Evolutionary conservation across 805 yeast genomes (phyloP), one percentile per base, ranked within the genome.

Genomic region (Candida ascalaphidarum): DNA sequence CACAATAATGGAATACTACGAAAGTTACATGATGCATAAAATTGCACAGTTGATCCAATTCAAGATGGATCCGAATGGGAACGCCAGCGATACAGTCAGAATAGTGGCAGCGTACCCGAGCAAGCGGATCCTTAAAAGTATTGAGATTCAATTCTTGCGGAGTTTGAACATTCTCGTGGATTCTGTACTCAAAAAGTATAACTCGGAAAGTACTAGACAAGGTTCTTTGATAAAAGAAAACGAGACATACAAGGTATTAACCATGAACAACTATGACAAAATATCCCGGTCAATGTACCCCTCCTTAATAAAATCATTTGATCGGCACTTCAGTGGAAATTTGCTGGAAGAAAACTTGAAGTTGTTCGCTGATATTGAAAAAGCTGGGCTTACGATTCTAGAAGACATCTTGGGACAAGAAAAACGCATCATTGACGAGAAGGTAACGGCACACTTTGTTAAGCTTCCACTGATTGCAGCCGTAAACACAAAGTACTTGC

Each of bases 71-170:
- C 37, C 34, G 3, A 22, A 37, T 10, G 19, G 30, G 1, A 26
- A 31, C 3, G 43, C 38, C 15, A 47, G 45, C 10, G 33, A 31
- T 18, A 20, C 20, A 10, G 48, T 55, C 8, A 44, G 62, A 18
- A 55, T 62, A 11, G 52, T 56, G 2, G 33, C 57, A 2, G 36
- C 59, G 2, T 52, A 57, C 29, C 68, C 69, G 7, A 58, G 61
- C 33, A 61, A 61, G 30, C 39, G 65, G 25, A 47, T 50, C 21
- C 41, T 62, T 28, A 61, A 62, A 1, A 55, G 64, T 31, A 46
- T 62, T 32, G 69, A 62, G 42, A 60, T 62, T 25, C 69, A 62
- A 35, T 62, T 62, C 33, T 58, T 62, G 61, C 41, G 69, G 38
- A 54, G 64, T 39, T 47, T 62, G 40, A 60, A 57, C 26, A 55